Conservation (phyloP, 257 asterid species). For the Fraxinus quadrangulata region DNA sequence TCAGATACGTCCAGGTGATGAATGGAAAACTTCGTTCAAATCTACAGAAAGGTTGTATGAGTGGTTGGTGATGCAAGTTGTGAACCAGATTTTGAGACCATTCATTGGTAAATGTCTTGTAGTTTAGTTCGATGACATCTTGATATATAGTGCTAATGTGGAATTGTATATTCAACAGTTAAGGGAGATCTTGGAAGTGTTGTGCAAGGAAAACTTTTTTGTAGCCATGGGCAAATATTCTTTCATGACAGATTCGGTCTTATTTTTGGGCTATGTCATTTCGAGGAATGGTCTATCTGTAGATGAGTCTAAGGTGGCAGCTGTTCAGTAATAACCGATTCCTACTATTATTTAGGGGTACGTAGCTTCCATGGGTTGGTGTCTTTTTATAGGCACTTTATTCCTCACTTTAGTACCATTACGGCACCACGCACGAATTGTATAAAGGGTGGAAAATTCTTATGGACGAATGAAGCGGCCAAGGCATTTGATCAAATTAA, state of each 20-base stretch:
- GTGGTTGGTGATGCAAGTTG: background rate
- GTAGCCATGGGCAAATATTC: background rate
- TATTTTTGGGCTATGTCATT: background rate
- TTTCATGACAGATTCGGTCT: background rate
- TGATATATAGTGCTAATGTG: background rate
- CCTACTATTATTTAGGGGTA: background rate
- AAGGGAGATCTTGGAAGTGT: background rate
- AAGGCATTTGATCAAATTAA: background rate
- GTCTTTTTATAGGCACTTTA: slow-evolving; percentile 20
- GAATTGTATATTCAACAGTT: background rate
- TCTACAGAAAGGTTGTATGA: slow-evolving; percentile 8
- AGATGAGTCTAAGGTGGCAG: background rate
- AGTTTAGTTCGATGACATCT: slow-evolving; percentile 22
- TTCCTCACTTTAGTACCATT: slow-evolving; percentile 14
- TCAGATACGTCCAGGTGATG: slow-evolving; percentile 1
- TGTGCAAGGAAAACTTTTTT: background rate
- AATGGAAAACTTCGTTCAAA: slow-evolving; percentile 19
- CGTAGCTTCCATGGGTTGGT: slow-evolving; percentile 19
- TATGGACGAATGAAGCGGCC: background rate
- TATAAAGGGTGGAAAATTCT: background rate
- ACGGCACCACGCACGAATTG: slow-evolving; percentile 7
- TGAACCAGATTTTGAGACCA: slow-evolving; percentile 1
- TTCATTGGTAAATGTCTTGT: slow-evolving; percentile 8
- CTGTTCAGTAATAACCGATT: background rate
- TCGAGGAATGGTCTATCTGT: background rate